A percentile compares a stretch with the other conserved stretches of the same genome.
Evolutionary conservation across 2,329 filamentous ascomycete genomes (phyloP).

Genomic region (Ophiostoma himal-ulmi): DNA sequence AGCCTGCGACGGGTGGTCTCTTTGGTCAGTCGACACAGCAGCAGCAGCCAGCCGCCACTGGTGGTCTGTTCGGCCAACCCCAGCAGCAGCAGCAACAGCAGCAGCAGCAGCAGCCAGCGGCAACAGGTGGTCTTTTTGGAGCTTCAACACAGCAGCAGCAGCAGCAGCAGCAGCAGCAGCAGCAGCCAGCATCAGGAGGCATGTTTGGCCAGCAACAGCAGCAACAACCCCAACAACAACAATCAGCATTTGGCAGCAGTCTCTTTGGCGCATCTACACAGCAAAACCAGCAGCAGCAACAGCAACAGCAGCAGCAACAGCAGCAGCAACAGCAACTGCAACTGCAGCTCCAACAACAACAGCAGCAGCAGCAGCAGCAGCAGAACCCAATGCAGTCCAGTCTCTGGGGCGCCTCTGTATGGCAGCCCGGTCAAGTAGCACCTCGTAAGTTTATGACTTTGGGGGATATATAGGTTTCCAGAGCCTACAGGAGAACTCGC

Average conservation of each 20-base stretch:
- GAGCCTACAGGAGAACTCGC: no score
- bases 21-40: constrained; percentile 20
- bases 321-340: constrained; percentile 18
- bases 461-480: no score
- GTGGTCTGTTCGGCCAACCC: constrained; percentile 21
- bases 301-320: constrained; percentile 14
- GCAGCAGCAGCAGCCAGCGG: constrained; percentile 17
- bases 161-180: constrained; percentile 29
- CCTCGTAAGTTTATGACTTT: constrained; percentile 36
- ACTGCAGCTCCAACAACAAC: constrained; percentile 36
- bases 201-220: constrained; percentile 20
- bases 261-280: constrained; percentile 22
- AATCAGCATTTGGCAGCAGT: constrained; percentile 19
- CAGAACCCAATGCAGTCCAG: constrained; percentile 35
- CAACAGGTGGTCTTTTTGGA: constrained; percentile 17
- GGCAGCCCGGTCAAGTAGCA: constrained; percentile 46
- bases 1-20: constrained; percentile 14
- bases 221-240: constrained; percentile 33
- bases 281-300: constrained; percentile 14
- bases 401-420: constrained; percentile 44
- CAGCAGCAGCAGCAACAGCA: constrained; percentile 19
- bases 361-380: constrained; percentile 37
- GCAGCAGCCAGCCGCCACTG: constrained; percentile 29
- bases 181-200: constrained; percentile 30
- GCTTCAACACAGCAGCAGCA: constrained; percentile 23